Conservation (phyloP, 495 filamentous ascomycete genomes). For the Aspergillus homomorphus region DNA sequence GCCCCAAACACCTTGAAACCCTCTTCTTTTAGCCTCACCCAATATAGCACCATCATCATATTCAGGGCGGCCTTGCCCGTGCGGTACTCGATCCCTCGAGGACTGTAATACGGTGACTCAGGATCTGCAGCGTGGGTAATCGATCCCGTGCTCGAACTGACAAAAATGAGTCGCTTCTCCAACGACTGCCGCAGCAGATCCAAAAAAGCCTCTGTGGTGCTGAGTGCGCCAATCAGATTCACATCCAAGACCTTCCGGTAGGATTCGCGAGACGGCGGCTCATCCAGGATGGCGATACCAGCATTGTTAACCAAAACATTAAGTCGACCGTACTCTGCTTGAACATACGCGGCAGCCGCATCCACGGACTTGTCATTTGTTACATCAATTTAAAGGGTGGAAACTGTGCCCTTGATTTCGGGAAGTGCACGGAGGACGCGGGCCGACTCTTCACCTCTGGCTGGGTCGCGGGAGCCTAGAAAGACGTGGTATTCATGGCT, state of each 20-base stretch:
- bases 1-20: constrained; percentile 20
- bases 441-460: constrained; percentile 7
- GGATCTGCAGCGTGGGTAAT: constrained; percentile 29
- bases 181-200: constrained; percentile 36
- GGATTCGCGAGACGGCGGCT: not conserved
- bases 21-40: constrained; percentile 11
- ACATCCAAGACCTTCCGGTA: constrained; percentile 34
- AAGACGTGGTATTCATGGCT: constrained; percentile 12
- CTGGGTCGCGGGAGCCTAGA: constrained; percentile 3
- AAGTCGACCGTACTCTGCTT: constrained; percentile 27
- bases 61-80: constrained; percentile 45
- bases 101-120: constrained; percentile 16
- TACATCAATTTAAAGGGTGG: constrained; percentile 34
- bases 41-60: constrained; percentile 32
- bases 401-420: constrained; percentile 13
- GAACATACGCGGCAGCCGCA: constrained; percentile 21
- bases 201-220: constrained; percentile 37
- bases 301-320: constrained; percentile 38
- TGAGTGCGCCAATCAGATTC: constrained; percentile 37
- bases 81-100: constrained; percentile 29
- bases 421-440: not conserved
- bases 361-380: constrained; percentile 23
- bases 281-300: constrained; percentile 13
- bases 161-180: constrained; percentile 36
- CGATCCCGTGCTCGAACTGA: constrained; percentile 37